Evolutionary conservation across 2,329 filamentous ascomycete genomes (phyloP).

Genomic region (Aureobasidium uvarum): DNA sequence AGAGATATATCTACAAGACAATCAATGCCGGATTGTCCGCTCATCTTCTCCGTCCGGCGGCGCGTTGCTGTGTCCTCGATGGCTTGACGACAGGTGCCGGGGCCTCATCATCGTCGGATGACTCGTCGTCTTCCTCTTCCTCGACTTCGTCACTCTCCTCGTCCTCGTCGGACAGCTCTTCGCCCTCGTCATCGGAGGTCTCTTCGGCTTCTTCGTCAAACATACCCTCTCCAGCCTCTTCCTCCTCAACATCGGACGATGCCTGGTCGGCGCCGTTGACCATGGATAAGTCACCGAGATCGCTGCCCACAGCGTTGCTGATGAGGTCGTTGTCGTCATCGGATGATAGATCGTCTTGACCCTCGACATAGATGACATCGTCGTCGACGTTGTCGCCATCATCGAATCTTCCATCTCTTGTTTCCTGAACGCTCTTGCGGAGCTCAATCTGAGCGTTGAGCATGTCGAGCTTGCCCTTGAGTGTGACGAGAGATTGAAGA

Average conservation of each 20-base stretch:
- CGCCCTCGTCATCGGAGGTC: constrained; percentile 47
- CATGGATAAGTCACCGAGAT: constrained; percentile 28
- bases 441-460: constrained; percentile 85
- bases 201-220: constrained; percentile 55
- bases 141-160: constrained; percentile 45
- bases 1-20: constrained; percentile 14
- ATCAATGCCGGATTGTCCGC: background rate
- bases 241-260: constrained; percentile 31
- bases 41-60: constrained; percentile 32
- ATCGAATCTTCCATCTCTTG: constrained; percentile 52
- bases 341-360: constrained; percentile 61
- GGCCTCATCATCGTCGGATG: constrained; percentile 27
- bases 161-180: constrained; percentile 49
- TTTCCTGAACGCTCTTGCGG: constrained; percentile 63
- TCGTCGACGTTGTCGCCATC: constrained; percentile 65
- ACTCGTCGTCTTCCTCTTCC: constrained; percentile 31
- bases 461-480: constrained; percentile 96
- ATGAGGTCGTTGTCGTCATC: constrained; percentile 45
- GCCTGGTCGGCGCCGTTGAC: constrained; percentile 30
- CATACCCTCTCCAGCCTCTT: constrained; percentile 40
- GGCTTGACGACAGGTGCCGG: constrained; percentile 28
- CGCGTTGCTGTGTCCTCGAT: constrained; percentile 28
- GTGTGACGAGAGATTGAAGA: constrained; percentile 74
- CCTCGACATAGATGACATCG: constrained; percentile 84
- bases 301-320: constrained; percentile 34